A percentile compares a stretch with the other conserved stretches of the same genome.
These are phyloP conservation scores for Aspergillus phoenicis DNA, from an alignment of 2,329 filamentous ascomycete species.

Conservation along the genomic window DNA sequence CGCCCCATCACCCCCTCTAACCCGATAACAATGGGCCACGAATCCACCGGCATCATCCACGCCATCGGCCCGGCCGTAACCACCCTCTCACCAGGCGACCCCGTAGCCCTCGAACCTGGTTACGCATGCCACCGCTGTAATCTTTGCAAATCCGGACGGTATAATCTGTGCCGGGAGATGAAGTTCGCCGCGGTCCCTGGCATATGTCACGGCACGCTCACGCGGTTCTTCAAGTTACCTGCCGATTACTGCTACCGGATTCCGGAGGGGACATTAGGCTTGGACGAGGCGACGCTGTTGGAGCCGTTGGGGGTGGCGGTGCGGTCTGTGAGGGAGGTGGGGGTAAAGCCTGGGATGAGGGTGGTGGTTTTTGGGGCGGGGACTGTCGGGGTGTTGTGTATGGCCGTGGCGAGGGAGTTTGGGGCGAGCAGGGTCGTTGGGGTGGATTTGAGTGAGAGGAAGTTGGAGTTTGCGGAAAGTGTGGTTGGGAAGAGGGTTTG, in stretches of 20 bases:
- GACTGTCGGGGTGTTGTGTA: conserved; percentile 80
- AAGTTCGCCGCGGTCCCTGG: conserved; percentile 47
- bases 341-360: conserved; percentile 43
- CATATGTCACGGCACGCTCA: conserved; percentile 41
- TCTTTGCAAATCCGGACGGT: conserved; percentile 41
- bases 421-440: conserved; percentile 74
- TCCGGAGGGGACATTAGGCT: conserved; percentile 35
- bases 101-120: conserved; percentile 40
- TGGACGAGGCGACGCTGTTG: conserved; percentile 50
- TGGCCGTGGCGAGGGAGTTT: conserved; percentile 75
- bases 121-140: conserved; percentile 39
- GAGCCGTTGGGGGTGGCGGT: conserved; percentile 54
- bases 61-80: conserved; percentile 29
- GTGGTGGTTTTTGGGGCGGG: conserved; percentile 69
- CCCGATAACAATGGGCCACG: conserved; percentile 40
- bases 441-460: background rate
- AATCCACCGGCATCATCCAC: conserved; percentile 35
- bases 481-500: background rate
- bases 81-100: conserved; percentile 32
- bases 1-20: conserved; percentile 27
- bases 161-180: conserved; percentile 47
- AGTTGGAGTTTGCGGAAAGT: background rate
- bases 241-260: conserved; percentile 45
- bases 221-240: conserved; percentile 40
- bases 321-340: conserved; percentile 45